Evolutionary conservation across 2,329 filamentous ascomycete species (phyloP), one percentile per base, ranked within the genome.

Genomic region (Talaromyces albobiverticillius): DNA sequence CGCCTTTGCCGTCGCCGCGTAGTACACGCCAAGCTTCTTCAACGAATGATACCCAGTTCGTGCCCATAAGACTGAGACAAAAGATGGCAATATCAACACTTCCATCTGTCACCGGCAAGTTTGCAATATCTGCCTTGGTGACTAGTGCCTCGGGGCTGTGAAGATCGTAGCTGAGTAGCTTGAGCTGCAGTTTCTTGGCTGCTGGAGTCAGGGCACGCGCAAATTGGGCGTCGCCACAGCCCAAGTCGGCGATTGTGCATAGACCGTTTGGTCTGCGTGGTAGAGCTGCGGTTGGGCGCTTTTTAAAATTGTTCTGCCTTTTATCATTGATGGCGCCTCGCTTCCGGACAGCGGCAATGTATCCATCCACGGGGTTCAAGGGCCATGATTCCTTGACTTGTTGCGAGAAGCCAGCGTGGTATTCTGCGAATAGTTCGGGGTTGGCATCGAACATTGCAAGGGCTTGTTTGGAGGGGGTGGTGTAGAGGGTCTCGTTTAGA

Each of bases 61-160:
- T 99, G 67, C 94, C 94, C 94, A 99, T 99, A 56, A 99, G 83
- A 47, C 93, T 94, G 29, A 99, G 82, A 71, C 94, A 99, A 78
- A 97, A 97, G 62, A 99, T 86, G 46, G 89, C 89, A 4, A 99
- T 81, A 70, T 99, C 91, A 57, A 91, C 85, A 58, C 82, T 85
- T 42, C 84, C 86, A 61, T 92, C 85, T 4, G 78, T 77, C 0
- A 96, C 76, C 0, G 93, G 93, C 1, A 99, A 77, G 56, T 87
- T 82, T 26, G 91, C 87, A 50, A 97, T 94, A 73, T 99, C 94
- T 13, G 94, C 91, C 58, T 87, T 84, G 1, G 89, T 96, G 59
- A 99, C 88, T 18, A 91, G 82, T 16, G 84, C 25, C 54, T 83
- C 84, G 5, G 89, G 86, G 51, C 85, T 85, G 62, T 94, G 89